Percentiles rank a stretch among this genome's conserved stretches.
These are phyloP conservation scores for Neoascochyta sp. DNA, from an alignment of 2,329 filamentous ascomycete species.

Conservation along the genomic window DNA sequence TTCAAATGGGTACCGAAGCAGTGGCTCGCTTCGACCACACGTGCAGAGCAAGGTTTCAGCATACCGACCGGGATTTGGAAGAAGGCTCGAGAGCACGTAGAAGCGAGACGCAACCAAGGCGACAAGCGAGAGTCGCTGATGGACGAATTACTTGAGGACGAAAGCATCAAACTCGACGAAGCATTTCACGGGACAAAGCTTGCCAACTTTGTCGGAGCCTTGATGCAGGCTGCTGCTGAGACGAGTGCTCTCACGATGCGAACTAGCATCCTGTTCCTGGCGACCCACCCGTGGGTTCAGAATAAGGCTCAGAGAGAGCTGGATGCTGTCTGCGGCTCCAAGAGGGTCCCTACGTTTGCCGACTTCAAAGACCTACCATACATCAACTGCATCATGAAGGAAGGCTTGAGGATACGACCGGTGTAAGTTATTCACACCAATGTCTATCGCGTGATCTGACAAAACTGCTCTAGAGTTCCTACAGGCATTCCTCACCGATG, in stretches of 20 bases:
- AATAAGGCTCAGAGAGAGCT: constrained; percentile 18
- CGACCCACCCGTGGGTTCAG: constrained; percentile 20
- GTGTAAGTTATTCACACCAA: constrained; percentile 18
- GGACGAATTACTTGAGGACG: constrained; percentile 23
- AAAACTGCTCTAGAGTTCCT: constrained; percentile 13
- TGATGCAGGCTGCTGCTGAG: constrained; percentile 22
- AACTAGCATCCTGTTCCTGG: constrained; percentile 22
- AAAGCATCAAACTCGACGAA: constrained; percentile 8
- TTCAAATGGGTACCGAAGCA: constrained; percentile 19
- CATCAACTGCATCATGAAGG: constrained; percentile 31
- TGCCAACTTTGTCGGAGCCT: constrained; percentile 17
- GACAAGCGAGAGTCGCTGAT: constrained; percentile 23
- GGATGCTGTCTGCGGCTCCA: constrained; percentile 14
- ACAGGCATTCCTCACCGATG: constrained; percentile 21
- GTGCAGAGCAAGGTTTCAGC: constrained; percentile 13
- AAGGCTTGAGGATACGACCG: constrained; percentile 21
- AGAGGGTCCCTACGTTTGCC: constrained; percentile 16
- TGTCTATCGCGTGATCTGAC: constrained; percentile 2
- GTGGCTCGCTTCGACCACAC: constrained; percentile 11
- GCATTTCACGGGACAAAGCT: constrained; percentile 13
- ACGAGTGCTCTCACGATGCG: constrained; percentile 14
- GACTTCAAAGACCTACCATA: constrained; percentile 29
- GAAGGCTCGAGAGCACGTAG: constrained; percentile 14
- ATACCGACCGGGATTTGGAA: constrained; percentile 15
- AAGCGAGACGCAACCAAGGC: constrained; percentile 15